These are phyloP conservation scores for Parmelia sp. DNA, from an alignment of 495 filamentous ascomycete genomes.

Conservation along the genomic window DNA sequence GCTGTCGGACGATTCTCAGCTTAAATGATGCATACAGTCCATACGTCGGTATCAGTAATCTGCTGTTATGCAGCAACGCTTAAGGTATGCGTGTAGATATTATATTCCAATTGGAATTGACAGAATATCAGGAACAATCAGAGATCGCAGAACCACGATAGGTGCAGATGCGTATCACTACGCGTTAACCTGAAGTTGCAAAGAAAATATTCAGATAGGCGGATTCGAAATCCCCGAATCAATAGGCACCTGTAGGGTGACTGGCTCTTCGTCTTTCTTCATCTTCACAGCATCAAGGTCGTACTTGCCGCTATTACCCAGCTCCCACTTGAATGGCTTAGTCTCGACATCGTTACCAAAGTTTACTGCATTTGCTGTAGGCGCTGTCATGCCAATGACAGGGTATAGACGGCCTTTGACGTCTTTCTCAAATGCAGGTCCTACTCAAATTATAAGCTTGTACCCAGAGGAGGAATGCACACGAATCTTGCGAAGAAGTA, in stretches of 20 bases:
- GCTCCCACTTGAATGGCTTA: neutral
- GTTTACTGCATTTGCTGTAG: neutral
- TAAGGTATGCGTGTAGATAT: no score
- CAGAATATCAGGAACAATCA: neutral
- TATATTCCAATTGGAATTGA: neutral
- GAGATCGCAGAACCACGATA: neutral
- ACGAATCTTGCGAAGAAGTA: neutral
- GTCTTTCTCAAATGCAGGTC: neutral
- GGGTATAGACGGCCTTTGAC: constrained; percentile 1
- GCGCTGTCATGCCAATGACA: neutral
- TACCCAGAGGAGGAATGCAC: neutral
- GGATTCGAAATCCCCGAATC: neutral
- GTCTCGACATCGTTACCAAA: neutral
- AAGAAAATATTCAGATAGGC: neutral
- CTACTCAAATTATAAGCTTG: neutral
- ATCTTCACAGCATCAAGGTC: neutral
- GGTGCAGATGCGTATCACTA: neutral
- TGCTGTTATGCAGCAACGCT: no score
- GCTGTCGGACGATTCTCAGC: no score
- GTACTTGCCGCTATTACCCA: neutral
- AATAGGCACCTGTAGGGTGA: neutral
- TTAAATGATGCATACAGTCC: no score
- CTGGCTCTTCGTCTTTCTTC: neutral
- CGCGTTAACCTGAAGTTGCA: no score
- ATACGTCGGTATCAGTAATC: no score